Evolutionary conservation across 2,329 filamentous ascomycete species (phyloP).

Genomic region (Allantophomopsis cytisporea): DNA sequence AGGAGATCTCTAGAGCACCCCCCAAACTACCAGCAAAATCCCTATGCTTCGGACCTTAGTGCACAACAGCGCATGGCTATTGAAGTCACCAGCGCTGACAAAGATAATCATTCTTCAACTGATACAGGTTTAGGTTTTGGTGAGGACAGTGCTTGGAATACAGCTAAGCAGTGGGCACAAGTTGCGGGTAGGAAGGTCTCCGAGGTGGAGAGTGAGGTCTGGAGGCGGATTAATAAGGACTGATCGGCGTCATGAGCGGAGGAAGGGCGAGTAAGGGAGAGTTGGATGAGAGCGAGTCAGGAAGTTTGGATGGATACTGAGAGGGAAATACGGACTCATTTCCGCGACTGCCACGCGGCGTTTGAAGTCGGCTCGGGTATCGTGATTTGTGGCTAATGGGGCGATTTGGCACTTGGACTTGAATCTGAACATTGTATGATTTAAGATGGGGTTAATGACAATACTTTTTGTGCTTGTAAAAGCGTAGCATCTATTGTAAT

Average conservation of each 20-base stretch:
- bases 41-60: conserved; percentile 34
- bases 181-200: conserved; percentile 42
- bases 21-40: conserved; percentile 40
- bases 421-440: too few relatives aligned
- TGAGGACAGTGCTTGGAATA: conserved; percentile 35
- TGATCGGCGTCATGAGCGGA: conserved; percentile 7
- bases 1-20: conserved; percentile 17
- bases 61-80: conserved; percentile 24
- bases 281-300: too few relatives aligned
- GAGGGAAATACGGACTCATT: too few relatives aligned
- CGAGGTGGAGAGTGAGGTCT: conserved; percentile 45
- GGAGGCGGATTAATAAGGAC: conserved; percentile 48
- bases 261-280: too few relatives aligned
- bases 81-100: not conserved
- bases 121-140: conserved; percentile 9
- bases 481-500: too few relatives aligned
- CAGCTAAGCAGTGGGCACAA: conserved; percentile 42
- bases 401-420: too few relatives aligned
- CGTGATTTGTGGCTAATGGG: too few relatives aligned
- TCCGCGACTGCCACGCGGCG: too few relatives aligned
- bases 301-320: too few relatives aligned
- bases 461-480: too few relatives aligned
- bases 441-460: too few relatives aligned
- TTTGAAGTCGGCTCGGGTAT: too few relatives aligned
- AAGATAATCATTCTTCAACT: not conserved